Percentiles rank a stretch among this genome's conserved stretches.
These are phyloP conservation scores for Eimeria praecox DNA, from an alignment of 169 alveolate genomes.

Conservation along the genomic window DNA sequence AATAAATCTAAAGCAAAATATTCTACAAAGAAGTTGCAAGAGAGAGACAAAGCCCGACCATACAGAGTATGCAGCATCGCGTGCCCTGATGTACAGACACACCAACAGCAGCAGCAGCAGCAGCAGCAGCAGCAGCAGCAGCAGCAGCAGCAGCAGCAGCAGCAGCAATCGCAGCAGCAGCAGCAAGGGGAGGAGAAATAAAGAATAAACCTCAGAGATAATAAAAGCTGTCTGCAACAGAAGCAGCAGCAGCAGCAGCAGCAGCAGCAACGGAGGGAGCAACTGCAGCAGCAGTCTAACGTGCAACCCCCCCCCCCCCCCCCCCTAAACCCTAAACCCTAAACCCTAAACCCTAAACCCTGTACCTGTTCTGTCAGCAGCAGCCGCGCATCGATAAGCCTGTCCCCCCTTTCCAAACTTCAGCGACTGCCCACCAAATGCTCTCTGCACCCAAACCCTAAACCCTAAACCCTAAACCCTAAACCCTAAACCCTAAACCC, in stretches of 20 bases:
- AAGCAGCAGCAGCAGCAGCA: conserved; percentile 26
- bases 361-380: conserved; percentile 98
- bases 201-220: too few species aligned
- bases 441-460: conserved; percentile 93
- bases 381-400: conserved; percentile 99
- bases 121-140: conserved; percentile 48
- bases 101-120: conserved; percentile 15
- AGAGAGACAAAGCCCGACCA: conserved; percentile 94
- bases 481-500: neutral
- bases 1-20: conserved; percentile 98
- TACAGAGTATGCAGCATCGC: conserved; percentile 98
- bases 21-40: conserved; percentile 98
- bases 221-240: too few species aligned
- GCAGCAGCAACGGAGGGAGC: conserved; percentile 33
- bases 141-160: conserved; percentile 23
- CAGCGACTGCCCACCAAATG: conserved; percentile 98
- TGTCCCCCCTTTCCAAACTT: conserved; percentile 99
- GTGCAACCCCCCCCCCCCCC: too few species aligned
- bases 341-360: conserved; percentile 18
- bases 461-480: conserved; percentile 12
- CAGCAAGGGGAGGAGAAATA: too few species aligned
- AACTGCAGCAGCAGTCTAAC: neutral
- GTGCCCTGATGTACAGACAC: too few species aligned
- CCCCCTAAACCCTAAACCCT: too few species aligned
- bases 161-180: conserved; percentile 19